Evolutionary conservation across 352 stramenopile genomes (phyloP).

Genomic region (Phytophthora vignae): DNA sequence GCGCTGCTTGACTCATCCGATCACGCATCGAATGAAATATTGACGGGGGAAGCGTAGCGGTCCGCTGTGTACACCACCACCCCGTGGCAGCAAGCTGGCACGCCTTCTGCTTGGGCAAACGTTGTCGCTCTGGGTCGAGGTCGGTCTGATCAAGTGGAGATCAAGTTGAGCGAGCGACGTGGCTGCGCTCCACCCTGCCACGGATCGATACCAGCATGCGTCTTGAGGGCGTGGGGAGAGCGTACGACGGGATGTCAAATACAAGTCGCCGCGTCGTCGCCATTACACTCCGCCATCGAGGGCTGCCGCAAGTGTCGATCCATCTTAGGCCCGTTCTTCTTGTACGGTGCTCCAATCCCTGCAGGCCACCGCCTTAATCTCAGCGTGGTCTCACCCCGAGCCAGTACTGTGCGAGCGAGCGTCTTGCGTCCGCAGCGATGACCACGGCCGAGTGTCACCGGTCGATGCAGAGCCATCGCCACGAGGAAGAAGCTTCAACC

Average conservation of each 20-base stretch:
- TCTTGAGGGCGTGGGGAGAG: no score
- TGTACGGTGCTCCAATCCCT: no score
- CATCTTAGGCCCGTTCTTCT: not conserved
- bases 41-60: not conserved
- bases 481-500: slow-evolving; percentile 6
- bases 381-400: not conserved
- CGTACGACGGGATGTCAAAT: no score
- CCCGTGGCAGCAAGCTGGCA: no score
- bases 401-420: not conserved
- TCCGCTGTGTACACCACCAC: slow-evolving; percentile 4
- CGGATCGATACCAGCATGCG: no score
- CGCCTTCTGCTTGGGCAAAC: not conserved
- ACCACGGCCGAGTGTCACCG: no score
- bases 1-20: slow-evolving; percentile 1
- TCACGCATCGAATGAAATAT: slow-evolving; percentile 4
- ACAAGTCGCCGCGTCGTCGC: no score
- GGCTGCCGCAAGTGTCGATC: no score
- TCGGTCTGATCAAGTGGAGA: not conserved
- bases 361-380: not conserved
- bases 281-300: no score
- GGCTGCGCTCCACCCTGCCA: no score
- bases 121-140: not conserved
- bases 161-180: no score
- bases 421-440: not conserved
- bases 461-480: no score